phyloP scores from a whole-genome alignment of 441 rosid genomes.

The Corymbia calophylla region DNA sequence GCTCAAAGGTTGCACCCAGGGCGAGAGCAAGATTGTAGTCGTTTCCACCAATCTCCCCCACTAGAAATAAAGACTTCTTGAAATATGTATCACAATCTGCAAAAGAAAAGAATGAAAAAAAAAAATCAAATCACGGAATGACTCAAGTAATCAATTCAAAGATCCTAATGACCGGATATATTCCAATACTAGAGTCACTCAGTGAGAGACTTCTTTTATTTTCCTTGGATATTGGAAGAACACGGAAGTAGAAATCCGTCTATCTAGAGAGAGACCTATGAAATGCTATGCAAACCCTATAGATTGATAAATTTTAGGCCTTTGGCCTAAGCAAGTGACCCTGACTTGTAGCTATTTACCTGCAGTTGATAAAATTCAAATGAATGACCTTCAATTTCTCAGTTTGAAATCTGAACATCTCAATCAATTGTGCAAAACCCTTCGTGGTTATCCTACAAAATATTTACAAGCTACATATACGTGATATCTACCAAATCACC shows the following conservation, averaged over 20 bases:
- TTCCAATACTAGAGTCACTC: not conserved
- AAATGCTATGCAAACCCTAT: not conserved
- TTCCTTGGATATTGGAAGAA: not conserved
- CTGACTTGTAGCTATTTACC: too few species aligned
- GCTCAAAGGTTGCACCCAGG: not conserved
- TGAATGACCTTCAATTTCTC: not conserved
- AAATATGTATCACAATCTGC: not conserved
- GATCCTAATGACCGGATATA: not conserved
- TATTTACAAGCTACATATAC: not conserved
- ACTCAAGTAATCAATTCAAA: not conserved
- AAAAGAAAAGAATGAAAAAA: not conserved
- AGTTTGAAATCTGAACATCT: not conserved
- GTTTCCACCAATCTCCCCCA: not conserved
- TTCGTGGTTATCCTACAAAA: rapidly evolving
- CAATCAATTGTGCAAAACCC: not conserved
- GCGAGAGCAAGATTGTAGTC: not conserved
- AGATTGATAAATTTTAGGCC: too few species aligned
- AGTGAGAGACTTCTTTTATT: not conserved
- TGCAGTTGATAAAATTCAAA: not conserved
- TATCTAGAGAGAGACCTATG: not conserved
- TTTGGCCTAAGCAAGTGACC: too few species aligned
- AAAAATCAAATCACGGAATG: not conserved
- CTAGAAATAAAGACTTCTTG: not conserved
- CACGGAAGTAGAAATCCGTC: rapidly evolving
- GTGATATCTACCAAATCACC: not conserved